Evolutionary conservation across 805 yeast genomes (phyloP), one percentile per base, ranked within the genome.

Genomic region (Candida fluviatilis): DNA sequence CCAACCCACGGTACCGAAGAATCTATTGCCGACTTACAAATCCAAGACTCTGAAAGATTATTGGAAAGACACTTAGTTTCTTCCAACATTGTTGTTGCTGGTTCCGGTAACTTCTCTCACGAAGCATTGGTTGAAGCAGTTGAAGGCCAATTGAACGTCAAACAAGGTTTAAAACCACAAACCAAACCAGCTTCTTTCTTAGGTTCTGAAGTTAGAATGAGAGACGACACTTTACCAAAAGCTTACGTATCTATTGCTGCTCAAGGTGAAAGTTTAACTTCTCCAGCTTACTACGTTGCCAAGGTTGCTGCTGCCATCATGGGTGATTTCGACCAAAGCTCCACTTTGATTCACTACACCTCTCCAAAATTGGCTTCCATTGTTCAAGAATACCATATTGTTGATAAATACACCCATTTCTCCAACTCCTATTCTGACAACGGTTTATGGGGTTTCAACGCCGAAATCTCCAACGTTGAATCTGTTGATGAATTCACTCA

Each of bases 201-300:
- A 60, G 95, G 95, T 61, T 84, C 93, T 34, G 95, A 85, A 60
- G 82, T 84, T 49, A 80, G 90, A 76, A 69, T 84, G 70, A 82
- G 95, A 79, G 95, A 85, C 59, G 95, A 85, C 66, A 85, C 88
- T 52, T 60, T 82, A 56, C 87, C 91, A 58, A 76, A 78, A 59
- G 93, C 91, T 40, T 82, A 83, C 74, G 74, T 84, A 53, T 65
- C 89, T 39, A 72, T 85, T 54, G 88, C 89, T 41, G 91, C 75
- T 39, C 72, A 77, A 56, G 87, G 88, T 69, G 90, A 83, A 65
- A 69, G 82, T 31, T 44, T 73, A 35, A 55, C 57, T 44, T 80
- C 90, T 40, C 78, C 82, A 49, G 76, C 82, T 54, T 83, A 73
- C 71, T 74, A 74, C 63, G 76, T 78, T 45, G 82, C 91, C 49